Evolutionary conservation across 2,329 filamentous ascomycete genomes (phyloP).

Genomic region (Teratosphaeria gauchensis): DNA sequence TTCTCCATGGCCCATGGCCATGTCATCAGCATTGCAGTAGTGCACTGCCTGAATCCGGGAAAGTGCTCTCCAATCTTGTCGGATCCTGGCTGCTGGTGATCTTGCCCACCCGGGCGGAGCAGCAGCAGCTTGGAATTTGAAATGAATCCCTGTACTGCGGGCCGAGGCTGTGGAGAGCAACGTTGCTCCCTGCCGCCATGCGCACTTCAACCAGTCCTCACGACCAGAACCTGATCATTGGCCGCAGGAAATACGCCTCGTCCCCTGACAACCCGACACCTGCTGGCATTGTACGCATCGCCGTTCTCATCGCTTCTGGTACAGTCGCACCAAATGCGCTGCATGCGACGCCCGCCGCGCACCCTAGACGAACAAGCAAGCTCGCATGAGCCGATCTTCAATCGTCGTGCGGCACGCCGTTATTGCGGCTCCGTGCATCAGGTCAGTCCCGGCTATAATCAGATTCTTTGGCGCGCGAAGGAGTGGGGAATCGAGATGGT

Average conservation of each 20-base stretch:
- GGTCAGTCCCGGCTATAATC: background rate
- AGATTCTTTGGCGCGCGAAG: background rate
- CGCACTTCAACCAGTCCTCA: background rate
- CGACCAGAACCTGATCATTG: background rate
- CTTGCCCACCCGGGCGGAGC: background rate
- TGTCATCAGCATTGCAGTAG: background rate
- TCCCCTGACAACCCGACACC: background rate
- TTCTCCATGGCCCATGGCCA: background rate
- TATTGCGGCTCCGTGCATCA: background rate
- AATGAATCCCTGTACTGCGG: background rate
- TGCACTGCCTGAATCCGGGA: background rate
- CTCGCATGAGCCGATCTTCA: background rate
- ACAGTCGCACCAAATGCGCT: background rate
- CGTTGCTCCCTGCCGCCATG: background rate
- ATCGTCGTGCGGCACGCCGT: background rate
- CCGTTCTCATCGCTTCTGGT: background rate
- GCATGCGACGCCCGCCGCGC: background rate
- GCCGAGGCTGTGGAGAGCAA: background rate
- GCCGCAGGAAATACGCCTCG: background rate
- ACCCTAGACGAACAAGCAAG: background rate
- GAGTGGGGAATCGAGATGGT: background rate
- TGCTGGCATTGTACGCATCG: background rate
- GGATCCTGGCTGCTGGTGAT: background rate
- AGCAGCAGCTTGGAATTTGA: background rate
- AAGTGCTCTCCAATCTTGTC: background rate